Conservation (phyloP, 441 rosid species). For the Biscutella laevigata region DNA sequence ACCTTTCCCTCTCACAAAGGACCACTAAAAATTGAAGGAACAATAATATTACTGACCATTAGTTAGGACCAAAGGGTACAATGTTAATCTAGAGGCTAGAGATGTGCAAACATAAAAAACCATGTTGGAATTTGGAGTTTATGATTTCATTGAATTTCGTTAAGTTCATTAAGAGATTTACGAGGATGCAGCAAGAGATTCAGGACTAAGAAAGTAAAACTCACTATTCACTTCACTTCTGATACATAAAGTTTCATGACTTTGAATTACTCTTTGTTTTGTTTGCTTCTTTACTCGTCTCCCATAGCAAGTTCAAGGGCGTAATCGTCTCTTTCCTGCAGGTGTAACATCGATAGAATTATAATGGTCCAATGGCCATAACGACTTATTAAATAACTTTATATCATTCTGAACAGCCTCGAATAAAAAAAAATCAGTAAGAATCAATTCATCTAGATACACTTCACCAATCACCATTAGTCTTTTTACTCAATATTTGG, state of each 20-base stretch:
- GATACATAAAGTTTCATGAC: neutral
- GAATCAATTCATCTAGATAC: neutral
- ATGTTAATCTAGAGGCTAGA: neutral
- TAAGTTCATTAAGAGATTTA: slow-evolving; percentile 3
- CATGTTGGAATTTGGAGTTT: neutral
- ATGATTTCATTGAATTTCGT: neutral
- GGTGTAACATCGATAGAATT: slow-evolving; percentile 7
- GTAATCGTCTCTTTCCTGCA: slow-evolving; percentile 90
- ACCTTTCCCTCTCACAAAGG: slow-evolving; percentile 22
- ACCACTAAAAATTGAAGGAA: slow-evolving; percentile 20
- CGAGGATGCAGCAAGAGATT: slow-evolving; percentile 6
- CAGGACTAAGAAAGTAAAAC: slow-evolving; percentile 11
- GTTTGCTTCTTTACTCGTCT: slow-evolving; percentile 53
- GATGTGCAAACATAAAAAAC: slow-evolving; percentile 7
- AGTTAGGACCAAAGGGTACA: slow-evolving; percentile 12
- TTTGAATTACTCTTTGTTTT: neutral
- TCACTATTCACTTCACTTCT: slow-evolving; percentile 12
- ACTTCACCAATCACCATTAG: neutral
- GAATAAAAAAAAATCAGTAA: neutral
- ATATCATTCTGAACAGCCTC: neutral
- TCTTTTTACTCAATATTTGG: neutral
- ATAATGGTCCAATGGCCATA: neutral
- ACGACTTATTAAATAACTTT: slow-evolving; percentile 3
- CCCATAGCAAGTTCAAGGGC: slow-evolving; percentile 86
- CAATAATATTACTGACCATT: slow-evolving; percentile 10